Evolutionary conservation across 1,284 basidiomycete species (phyloP).

Genomic region (Singerocomus inundabilis): DNA sequence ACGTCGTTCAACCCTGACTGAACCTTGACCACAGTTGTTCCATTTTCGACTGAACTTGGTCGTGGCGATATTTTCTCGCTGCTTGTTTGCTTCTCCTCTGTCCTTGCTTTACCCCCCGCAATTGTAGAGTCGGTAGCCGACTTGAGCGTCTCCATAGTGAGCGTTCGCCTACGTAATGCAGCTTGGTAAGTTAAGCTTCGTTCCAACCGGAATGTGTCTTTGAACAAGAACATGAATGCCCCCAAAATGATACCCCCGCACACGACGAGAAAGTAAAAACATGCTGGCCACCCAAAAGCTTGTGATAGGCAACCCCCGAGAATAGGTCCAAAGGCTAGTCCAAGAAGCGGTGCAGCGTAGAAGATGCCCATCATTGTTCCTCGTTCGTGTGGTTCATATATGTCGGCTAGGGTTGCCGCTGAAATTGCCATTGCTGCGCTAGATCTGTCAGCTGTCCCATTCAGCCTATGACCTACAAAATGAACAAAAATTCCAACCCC

Average conservation of each 20-base stretch:
- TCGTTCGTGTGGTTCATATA: conserved; percentile 76
- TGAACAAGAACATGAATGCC: conserved; percentile 67
- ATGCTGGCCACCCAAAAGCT: conserved; percentile 71
- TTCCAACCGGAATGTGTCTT: conserved; percentile 81
- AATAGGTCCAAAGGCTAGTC: conserved; percentile 70
- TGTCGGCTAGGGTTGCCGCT: conserved; percentile 79
- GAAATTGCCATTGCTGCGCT: conserved; percentile 78
- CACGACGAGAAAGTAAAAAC: conserved; percentile 79
- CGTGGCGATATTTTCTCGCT: conserved; percentile 6
- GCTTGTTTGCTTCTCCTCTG: conserved; percentile 7
- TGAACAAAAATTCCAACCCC: conserved; percentile 43
- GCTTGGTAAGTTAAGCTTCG: conserved; percentile 76
- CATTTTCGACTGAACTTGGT: conserved; percentile 18
- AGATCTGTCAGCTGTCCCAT: conserved; percentile 44
- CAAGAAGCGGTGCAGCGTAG: conserved; percentile 61
- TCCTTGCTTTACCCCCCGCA: conserved; percentile 1
- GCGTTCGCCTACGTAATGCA: conserved; percentile 41
- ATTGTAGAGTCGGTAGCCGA: conserved; percentile 10
- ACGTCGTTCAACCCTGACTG: conserved; percentile 36
- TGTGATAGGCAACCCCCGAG: conserved; percentile 68
- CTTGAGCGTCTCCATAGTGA: conserved; percentile 10
- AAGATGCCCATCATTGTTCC: conserved; percentile 81
- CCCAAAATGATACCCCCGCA: conserved; percentile 56
- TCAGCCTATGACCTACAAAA: neutral
- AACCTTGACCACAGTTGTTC: conserved; percentile 5